Conservation (phyloP, 2,329 filamentous ascomycete genomes). For the Penicillium sp. region DNA sequence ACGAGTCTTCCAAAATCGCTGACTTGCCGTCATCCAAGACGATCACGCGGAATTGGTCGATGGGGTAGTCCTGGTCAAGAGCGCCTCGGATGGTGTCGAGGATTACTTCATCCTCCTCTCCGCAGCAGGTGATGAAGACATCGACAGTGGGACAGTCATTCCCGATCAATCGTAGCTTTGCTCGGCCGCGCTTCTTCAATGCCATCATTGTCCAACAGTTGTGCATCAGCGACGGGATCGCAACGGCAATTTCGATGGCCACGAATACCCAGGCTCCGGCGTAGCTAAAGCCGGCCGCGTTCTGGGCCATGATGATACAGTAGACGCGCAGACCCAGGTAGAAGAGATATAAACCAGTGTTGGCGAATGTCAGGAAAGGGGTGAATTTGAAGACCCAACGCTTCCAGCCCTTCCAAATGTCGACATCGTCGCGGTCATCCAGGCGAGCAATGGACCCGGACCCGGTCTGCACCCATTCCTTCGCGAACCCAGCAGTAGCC, state of each 20-base stretch:
- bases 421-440: slow-evolving; percentile 41
- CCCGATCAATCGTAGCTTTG: slow-evolving; percentile 55
- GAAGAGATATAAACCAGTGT: slow-evolving; percentile 41
- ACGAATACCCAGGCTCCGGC: slow-evolving; percentile 63
- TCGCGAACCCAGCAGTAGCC: slow-evolving; percentile 34
- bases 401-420: slow-evolving; percentile 44
- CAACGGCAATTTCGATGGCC: slow-evolving; percentile 57
- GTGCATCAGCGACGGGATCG: slow-evolving; percentile 61
- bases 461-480: slow-evolving; percentile 43
- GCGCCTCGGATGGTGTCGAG: slow-evolving; percentile 46
- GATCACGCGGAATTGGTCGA: slow-evolving; percentile 42
- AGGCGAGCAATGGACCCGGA: slow-evolving; percentile 42
- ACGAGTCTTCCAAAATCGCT: slow-evolving; percentile 36
- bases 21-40: slow-evolving; percentile 47
- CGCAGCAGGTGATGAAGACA: slow-evolving; percentile 50
- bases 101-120: slow-evolving; percentile 48
- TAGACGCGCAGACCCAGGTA: slow-evolving; percentile 59
- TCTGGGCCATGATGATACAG: slow-evolving; percentile 59
- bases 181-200: slow-evolving; percentile 58
- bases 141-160: slow-evolving; percentile 46
- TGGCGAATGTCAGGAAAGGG: slow-evolving; percentile 40
- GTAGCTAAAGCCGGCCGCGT: slow-evolving; percentile 45
- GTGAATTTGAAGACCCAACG: slow-evolving; percentile 39
- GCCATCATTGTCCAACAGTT: slow-evolving; percentile 63
- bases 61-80: slow-evolving; percentile 46